Evolutionary conservation across 2,329 filamentous ascomycete species (phyloP).

Genomic region (Lizonia empirigonia): DNA sequence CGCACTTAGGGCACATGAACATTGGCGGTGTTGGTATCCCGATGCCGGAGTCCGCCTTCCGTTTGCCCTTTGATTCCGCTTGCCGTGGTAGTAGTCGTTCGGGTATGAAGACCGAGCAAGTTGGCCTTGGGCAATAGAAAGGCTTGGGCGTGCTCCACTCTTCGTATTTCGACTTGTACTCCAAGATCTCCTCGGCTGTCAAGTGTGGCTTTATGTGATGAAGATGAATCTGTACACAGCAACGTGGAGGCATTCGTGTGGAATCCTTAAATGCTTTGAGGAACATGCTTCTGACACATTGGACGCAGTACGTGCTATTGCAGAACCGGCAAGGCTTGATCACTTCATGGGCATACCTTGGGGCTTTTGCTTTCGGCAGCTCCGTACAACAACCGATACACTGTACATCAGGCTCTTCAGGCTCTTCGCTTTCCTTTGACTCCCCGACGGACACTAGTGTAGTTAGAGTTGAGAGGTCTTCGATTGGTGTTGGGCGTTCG

Average conservation of each 20-base stretch:
- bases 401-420: constrained; percentile 6
- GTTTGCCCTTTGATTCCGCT: constrained; percentile 22
- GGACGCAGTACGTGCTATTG: constrained; percentile 38
- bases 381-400: constrained; percentile 34
- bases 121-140: constrained; percentile 56
- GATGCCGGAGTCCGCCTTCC: constrained; percentile 33
- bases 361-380: constrained; percentile 16
- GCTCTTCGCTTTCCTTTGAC: not conserved
- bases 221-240: constrained; percentile 53
- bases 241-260: constrained; percentile 54
- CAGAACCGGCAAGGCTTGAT: constrained; percentile 43
- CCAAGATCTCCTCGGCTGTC: constrained; percentile 41
- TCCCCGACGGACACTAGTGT: not conserved
- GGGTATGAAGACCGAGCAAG: constrained; percentile 57
- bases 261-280: constrained; percentile 47
- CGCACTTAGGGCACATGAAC: constrained; percentile 54
- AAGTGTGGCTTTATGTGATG: constrained; percentile 47
- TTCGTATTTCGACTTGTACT: constrained; percentile 53
- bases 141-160: constrained; percentile 55
- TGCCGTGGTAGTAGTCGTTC: constrained; percentile 28
- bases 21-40: constrained; percentile 28
- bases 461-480: not conserved
- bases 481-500: not conserved
- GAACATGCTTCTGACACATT: constrained; percentile 52
- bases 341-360: constrained; percentile 9